These are phyloP conservation scores for Magnaporthiopsis incrustans DNA, from an alignment of 2,329 filamentous ascomycete species.

Conservation along the genomic window DNA sequence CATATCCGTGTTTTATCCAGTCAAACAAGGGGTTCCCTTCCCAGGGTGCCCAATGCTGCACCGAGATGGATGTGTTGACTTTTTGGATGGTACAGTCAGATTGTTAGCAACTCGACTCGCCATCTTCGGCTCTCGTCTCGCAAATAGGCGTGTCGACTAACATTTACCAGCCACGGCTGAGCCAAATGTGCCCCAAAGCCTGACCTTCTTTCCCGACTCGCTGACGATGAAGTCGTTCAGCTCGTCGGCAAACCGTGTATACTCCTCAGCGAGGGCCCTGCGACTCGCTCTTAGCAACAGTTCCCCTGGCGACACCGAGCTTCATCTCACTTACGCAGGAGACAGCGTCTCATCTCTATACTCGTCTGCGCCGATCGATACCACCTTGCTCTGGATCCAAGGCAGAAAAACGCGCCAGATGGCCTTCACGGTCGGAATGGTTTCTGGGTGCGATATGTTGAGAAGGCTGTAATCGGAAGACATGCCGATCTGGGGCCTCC, in stretches of 20 bases:
- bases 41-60: slow-evolving; percentile 49
- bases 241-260: slow-evolving; percentile 44
- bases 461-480: slow-evolving; percentile 38
- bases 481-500: slow-evolving; percentile 48
- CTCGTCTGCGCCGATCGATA: slow-evolving; percentile 50
- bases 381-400: slow-evolving; percentile 47
- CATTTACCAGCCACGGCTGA: slow-evolving; percentile 23
- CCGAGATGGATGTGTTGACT: slow-evolving; percentile 35
- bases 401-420: slow-evolving; percentile 46
- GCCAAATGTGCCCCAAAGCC: slow-evolving; percentile 50
- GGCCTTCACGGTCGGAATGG: slow-evolving; percentile 41
- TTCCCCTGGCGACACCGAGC: neutral
- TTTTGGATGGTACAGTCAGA: slow-evolving; percentile 16
- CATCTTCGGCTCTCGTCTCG: too few relatives aligned
- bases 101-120: slow-evolving; percentile 5
- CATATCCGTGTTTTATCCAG: slow-evolving; percentile 36
- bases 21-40: slow-evolving; percentile 40
- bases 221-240: slow-evolving; percentile 37
- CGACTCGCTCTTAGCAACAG: neutral
- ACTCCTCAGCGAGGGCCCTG: slow-evolving; percentile 34
- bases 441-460: slow-evolving; percentile 46
- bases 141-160: neutral
- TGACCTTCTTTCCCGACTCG: slow-evolving; percentile 32
- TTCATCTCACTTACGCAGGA: neutral
- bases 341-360: slow-evolving; percentile 25